A percentile compares a stretch with the other conserved stretches of the same genome.
phyloP scores from a whole-genome alignment of 176 grass and related monocot genomes.

The Carex scoparia region DNA sequence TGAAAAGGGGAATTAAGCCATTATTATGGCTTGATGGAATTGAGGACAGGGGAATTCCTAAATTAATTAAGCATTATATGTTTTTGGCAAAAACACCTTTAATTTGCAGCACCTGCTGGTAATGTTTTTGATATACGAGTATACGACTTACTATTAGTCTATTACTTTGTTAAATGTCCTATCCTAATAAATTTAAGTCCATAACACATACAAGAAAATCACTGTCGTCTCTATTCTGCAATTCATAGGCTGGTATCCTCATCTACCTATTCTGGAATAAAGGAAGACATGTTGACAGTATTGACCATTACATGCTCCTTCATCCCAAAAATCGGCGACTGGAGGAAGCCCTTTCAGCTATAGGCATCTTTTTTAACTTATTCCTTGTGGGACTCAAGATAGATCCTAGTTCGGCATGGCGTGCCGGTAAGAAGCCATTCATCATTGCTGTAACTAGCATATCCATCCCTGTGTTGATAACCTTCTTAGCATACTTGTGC shows the following conservation, averaged over 20 bases:
- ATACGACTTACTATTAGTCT: no score
- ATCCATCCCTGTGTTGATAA: neutral
- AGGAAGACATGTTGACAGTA: neutral
- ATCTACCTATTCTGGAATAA: neutral
- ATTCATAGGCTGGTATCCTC: neutral
- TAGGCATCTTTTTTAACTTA: neutral
- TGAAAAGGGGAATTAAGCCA: no score
- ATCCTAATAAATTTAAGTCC: neutral
- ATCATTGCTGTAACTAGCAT: neutral
- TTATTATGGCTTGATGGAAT: no score
- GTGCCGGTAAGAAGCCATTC: neutral
- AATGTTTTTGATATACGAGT: no score
- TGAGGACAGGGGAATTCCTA: no score
- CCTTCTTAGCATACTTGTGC: neutral
- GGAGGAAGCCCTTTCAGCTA: neutral
- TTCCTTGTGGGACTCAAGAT: slow-evolving; percentile 5
- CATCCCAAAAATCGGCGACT: neutral
- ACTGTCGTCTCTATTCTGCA: neutral
- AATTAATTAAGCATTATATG: no score
- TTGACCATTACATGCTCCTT: neutral
- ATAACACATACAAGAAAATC: neutral
- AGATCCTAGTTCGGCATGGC: neutral
- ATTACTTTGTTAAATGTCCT: neutral
- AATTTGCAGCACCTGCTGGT: no score
- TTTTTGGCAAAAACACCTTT: no score